These are phyloP conservation scores for Phialophora tarda DNA, from an alignment of 2,329 filamentous ascomycete species.

Conservation along the genomic window DNA sequence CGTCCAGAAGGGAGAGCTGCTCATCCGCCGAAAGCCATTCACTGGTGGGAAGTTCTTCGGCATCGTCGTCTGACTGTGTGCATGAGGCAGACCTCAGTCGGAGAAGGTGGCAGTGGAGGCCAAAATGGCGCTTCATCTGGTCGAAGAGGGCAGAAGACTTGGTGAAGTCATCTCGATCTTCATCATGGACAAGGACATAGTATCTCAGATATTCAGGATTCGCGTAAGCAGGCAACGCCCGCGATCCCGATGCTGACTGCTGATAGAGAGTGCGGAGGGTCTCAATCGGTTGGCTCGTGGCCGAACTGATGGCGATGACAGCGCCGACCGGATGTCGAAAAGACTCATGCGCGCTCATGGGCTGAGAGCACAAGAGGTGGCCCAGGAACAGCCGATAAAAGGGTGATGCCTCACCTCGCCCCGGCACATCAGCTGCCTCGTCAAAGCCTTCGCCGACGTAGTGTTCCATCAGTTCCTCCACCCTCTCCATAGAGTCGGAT, in stretches of 20 bases:
- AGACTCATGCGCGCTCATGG: conserved; percentile 83
- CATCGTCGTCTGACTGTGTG: conserved; percentile 85
- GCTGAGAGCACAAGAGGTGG: conserved; percentile 77
- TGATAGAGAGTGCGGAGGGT: conserved; percentile 82
- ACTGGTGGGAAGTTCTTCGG: conserved; percentile 77
- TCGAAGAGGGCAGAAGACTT: conserved; percentile 91
- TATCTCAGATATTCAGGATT: conserved; percentile 92
- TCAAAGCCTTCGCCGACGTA: conserved; percentile 34
- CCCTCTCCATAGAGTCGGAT: conserved; percentile 28
- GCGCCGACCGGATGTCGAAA: conserved; percentile 94
- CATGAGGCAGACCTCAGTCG: conserved; percentile 83
- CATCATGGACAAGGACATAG: conserved; percentile 95
- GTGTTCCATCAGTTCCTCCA: conserved; percentile 40
- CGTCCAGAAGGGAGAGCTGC: conserved; percentile 75
- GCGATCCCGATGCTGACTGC: conserved; percentile 78
- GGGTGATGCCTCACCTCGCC: conserved; percentile 62
- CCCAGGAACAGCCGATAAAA: conserved; percentile 87
- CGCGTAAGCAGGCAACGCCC: conserved; percentile 80
- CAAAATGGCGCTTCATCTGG: conserved; percentile 99
- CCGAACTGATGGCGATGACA: conserved; percentile 92
- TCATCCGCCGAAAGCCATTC: conserved; percentile 91
- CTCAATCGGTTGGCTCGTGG: conserved; percentile 81
- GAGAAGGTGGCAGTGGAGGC: conserved; percentile 90
- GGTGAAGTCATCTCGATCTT: conserved; percentile 90
- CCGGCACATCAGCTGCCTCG: conserved; percentile 25